Evolutionary conservation across 2,329 filamentous ascomycete genomes (phyloP).

Genomic region (Monilinia fructicola): DNA sequence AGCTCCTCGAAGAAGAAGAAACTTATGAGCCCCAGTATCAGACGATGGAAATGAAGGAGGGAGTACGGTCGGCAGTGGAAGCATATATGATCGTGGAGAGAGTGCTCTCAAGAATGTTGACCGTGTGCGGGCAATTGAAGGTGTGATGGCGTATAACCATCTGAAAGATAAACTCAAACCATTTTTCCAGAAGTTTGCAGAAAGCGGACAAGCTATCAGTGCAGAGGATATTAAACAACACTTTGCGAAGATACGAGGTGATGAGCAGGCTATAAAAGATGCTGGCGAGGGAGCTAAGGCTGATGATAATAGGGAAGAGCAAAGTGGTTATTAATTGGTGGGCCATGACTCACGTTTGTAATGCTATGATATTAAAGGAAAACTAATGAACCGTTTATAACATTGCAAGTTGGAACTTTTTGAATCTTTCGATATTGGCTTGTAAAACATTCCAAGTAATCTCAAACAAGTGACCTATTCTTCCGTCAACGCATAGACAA

Average conservation of each 20-base stretch:
- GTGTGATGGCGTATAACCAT: slow-evolving; percentile 97
- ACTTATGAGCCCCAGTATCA: slow-evolving; percentile 90
- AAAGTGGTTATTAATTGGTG: slow-evolving; percentile 45
- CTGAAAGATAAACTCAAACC: slow-evolving; percentile 94
- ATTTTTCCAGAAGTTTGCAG: slow-evolving; percentile 91
- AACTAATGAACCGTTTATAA: neutral
- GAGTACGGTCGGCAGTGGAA: slow-evolving; percentile 70
- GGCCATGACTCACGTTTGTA: neutral
- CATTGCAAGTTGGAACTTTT: neutral
- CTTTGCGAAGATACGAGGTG: slow-evolving; percentile 90
- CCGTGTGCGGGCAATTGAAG: slow-evolving; percentile 88
- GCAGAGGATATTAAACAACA: slow-evolving; percentile 96
- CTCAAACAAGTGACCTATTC: neutral
- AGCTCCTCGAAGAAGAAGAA: slow-evolving; percentile 92
- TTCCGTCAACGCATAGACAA: neutral
- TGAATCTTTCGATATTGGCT: neutral
- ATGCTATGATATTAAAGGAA: neutral
- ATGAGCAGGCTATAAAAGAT: slow-evolving; percentile 56
- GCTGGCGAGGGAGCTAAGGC: slow-evolving; percentile 38
- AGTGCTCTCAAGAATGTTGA: slow-evolving; percentile 89
- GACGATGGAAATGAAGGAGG: slow-evolving; percentile 56
- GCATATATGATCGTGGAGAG: slow-evolving; percentile 86
- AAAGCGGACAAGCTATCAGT: slow-evolving; percentile 82
- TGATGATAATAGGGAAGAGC: slow-evolving; percentile 45
- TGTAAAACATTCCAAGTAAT: neutral